Percentiles rank a stretch among this genome's conserved stretches.
Evolutionary conservation across 192 early-diverging fungal species (phyloP).

Genomic region (Umbelopsis vinacea): DNA sequence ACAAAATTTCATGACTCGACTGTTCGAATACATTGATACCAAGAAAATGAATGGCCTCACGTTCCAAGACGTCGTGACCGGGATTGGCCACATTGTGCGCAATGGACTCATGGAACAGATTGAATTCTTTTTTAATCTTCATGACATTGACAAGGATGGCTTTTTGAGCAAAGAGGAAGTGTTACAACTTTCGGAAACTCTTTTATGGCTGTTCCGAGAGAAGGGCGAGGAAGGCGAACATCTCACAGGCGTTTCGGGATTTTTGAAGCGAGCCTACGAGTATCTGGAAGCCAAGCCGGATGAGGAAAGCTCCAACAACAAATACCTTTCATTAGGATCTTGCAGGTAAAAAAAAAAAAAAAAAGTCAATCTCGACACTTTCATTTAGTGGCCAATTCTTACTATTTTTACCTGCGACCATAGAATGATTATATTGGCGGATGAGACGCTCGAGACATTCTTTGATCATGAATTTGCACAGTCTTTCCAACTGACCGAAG

Average conservation of each 20-base stretch:
- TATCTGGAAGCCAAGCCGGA: slow-evolving; percentile 5
- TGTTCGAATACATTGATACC: slow-evolving; percentile 25
- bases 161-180: slow-evolving; percentile 76
- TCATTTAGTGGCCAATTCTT: too few species aligned
- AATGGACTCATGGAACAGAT: slow-evolving; percentile 79
- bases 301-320: neutral
- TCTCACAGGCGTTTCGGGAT: slow-evolving; percentile 7
- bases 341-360: too few species aligned
- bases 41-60: slow-evolving; percentile 39
- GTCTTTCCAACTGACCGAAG: slow-evolving; percentile 66
- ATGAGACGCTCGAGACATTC: slow-evolving; percentile 83
- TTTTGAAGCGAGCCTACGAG: slow-evolving; percentile 12
- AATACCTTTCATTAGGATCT: neutral
- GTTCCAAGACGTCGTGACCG: slow-evolving; percentile 76
- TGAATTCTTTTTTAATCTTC: slow-evolving; percentile 83
- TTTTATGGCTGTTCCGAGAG: slow-evolving; percentile 76
- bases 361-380: neutral
- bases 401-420: too few species aligned
- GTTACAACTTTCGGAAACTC: slow-evolving; percentile 81
- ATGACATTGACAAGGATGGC: slow-evolving; percentile 70
- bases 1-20: slow-evolving; percentile 28
- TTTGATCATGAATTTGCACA: slow-evolving; percentile 72
- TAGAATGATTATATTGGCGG: slow-evolving; percentile 84
- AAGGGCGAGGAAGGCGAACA: slow-evolving; percentile 19
- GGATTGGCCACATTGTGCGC: slow-evolving; percentile 63